Percentiles rank a stretch among this genome's conserved stretches.
These are phyloP conservation scores for Papiliotrema fonsecae DNA, from an alignment of 1,284 basidiomycete genomes.

Conservation along the genomic window DNA sequence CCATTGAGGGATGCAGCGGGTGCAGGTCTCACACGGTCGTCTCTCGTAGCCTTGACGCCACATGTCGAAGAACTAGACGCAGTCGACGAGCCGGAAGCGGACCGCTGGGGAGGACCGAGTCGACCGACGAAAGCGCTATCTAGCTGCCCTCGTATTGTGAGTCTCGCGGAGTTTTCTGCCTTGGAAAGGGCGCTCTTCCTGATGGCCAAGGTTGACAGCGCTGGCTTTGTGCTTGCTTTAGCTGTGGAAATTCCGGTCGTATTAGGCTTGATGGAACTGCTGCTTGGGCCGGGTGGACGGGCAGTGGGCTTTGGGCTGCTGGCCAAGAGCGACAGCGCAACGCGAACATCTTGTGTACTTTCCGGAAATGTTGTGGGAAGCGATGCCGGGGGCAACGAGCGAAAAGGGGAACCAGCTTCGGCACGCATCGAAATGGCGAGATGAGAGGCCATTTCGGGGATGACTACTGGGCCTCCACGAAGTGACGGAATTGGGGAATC, in stretches of 20 bases:
- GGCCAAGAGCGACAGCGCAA: too few species aligned
- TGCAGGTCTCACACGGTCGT: too few species aligned
- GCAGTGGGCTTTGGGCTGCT: too few species aligned
- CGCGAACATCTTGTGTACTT: background rate
- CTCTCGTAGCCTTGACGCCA: too few species aligned
- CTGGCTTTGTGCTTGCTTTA: too few species aligned
- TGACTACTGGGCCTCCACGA: conserved; percentile 33
- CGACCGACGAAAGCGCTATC: conserved; percentile 18
- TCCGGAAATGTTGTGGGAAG: background rate
- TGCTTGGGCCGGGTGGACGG: too few species aligned
- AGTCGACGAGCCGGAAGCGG: conserved; percentile 10
- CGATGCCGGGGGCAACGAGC: conserved; percentile 10
- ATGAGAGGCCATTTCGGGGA: conserved; percentile 21
- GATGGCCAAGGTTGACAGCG: too few species aligned
- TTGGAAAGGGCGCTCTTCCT: background rate
- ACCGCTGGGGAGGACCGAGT: conserved; percentile 19
- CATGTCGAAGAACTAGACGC: too few species aligned
- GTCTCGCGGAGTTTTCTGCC: background rate
- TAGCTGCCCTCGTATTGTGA: conserved; percentile 23
- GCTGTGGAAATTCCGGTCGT: too few species aligned
- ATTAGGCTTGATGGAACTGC: too few species aligned
- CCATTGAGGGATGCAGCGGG: too few species aligned
- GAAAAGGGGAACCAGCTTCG: conserved; percentile 20
- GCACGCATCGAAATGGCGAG: conserved; percentile 18
- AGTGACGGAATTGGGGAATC: conserved; percentile 33